phyloP scores from a whole-genome alignment of 2,329 filamentous ascomycete species.

The Cladophialophora psammophila region DNA sequence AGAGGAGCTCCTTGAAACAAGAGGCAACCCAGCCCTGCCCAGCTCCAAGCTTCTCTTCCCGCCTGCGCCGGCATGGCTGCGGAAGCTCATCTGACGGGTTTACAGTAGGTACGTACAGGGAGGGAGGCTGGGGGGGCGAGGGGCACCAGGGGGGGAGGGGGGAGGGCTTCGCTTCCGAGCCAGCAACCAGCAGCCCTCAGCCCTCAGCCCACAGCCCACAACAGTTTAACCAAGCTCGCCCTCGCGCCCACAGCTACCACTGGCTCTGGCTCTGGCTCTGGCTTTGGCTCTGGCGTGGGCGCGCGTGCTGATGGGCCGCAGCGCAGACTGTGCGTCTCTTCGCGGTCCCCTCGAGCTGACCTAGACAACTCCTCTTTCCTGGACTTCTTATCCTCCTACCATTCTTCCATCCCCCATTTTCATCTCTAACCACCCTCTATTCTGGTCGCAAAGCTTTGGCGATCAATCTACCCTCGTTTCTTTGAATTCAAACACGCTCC shows the following conservation, averaged over 20 bases:
- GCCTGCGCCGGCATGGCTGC: neutral
- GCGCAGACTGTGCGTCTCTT: slow-evolving; percentile 1
- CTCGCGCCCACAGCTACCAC: slow-evolving; percentile 20
- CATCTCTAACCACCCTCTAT: slow-evolving; percentile 14
- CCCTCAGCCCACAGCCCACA: slow-evolving; percentile 1
- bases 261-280: slow-evolving; percentile 6
- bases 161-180: slow-evolving; percentile 8
- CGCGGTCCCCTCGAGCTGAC: slow-evolving; percentile 19
- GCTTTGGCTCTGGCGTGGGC: slow-evolving; percentile 2
- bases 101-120: neutral
- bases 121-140: neutral
- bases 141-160: neutral
- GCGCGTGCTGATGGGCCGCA: slow-evolving; percentile 10
- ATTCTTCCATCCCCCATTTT: slow-evolving; percentile 19
- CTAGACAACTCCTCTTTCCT: slow-evolving; percentile 7
- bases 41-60: neutral
- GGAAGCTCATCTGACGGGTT: neutral
- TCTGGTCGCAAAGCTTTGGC: slow-evolving; percentile 34
- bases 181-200: slow-evolving; percentile 3
- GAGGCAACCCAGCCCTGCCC: neutral
- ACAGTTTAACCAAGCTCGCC: slow-evolving; percentile 8
- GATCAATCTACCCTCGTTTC: slow-evolving; percentile 20
- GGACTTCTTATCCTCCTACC: slow-evolving; percentile 1
- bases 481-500: slow-evolving; percentile 4
- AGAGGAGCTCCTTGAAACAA: slow-evolving; percentile 1